Percentiles rank a stretch among this genome's conserved stretches.
Evolutionary conservation across 768 basidiomycete species (phyloP).

Genomic region (Auriculariales sp.): DNA sequence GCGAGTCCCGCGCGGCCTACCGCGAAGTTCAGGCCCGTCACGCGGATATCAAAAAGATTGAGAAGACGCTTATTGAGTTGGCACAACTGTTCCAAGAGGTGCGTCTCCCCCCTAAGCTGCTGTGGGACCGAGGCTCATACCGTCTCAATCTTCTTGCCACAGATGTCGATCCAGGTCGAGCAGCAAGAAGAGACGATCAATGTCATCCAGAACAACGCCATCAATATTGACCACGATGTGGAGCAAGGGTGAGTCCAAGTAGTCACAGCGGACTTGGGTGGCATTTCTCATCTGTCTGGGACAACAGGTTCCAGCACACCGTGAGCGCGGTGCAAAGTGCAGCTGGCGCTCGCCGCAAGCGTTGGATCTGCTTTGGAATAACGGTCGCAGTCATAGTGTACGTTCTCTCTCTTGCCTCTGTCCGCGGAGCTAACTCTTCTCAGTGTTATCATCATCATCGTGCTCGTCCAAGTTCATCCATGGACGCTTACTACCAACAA

Average conservation of each 20-base stretch:
- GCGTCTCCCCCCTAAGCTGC: slow-evolving; percentile 15
- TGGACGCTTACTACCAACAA: too few relatives aligned
- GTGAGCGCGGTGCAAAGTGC: slow-evolving; percentile 25
- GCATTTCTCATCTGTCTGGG: background rate
- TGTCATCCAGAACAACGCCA: slow-evolving; percentile 46
- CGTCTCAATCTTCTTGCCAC: background rate
- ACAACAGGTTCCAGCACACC: slow-evolving; percentile 22
- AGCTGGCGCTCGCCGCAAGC: slow-evolving; percentile 25
- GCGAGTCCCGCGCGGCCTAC: slow-evolving; percentile 67
- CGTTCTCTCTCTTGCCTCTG: slow-evolving; percentile 15
- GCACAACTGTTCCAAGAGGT: slow-evolving; percentile 75
- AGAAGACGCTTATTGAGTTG: slow-evolving; percentile 76
- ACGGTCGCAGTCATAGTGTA: slow-evolving; percentile 16
- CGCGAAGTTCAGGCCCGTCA: slow-evolving; percentile 83
- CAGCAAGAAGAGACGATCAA: slow-evolving; percentile 69
- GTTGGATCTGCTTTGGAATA: slow-evolving; percentile 25
- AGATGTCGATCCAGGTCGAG: slow-evolving; percentile 69
- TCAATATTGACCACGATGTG: slow-evolving; percentile 50
- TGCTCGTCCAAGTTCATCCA: background rate
- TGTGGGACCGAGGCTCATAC: background rate
- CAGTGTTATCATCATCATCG: background rate
- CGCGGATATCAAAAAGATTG: slow-evolving; percentile 71
- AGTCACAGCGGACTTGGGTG: background rate
- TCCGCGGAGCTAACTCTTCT: slow-evolving; percentile 1
- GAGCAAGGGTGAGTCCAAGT: slow-evolving; percentile 51